Evolutionary conservation across 2,329 filamentous ascomycete species (phyloP).

Genomic region (Geosmithia putterillii): DNA sequence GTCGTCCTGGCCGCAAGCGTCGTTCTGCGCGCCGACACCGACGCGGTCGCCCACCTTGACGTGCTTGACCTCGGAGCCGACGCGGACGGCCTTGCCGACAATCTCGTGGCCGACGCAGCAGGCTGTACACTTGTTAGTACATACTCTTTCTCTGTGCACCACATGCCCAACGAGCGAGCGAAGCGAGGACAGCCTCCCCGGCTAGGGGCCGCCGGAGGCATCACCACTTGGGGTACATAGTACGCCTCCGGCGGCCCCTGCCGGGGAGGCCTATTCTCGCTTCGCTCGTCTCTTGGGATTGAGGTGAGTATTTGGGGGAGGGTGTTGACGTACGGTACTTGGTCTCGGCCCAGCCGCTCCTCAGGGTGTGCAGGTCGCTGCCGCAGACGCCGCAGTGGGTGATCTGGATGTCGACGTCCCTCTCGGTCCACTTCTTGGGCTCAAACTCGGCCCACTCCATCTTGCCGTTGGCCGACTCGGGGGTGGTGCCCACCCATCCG

Average conservation of each 20-base stretch:
- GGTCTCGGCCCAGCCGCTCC: slow-evolving; percentile 34
- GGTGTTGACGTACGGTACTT: slow-evolving; percentile 20
- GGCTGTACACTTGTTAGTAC: no score
- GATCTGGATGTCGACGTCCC: slow-evolving; percentile 51
- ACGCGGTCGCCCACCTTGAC: slow-evolving; percentile 52
- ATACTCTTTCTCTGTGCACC: no score
- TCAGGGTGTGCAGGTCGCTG: slow-evolving; percentile 43
- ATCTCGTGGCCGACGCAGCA: slow-evolving; percentile 52
- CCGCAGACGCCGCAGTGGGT: slow-evolving; percentile 55
- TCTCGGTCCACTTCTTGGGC: slow-evolving; percentile 51
- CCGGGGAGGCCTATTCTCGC: no score
- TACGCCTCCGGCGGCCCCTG: no score
- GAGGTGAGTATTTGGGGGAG: slow-evolving; percentile 4
- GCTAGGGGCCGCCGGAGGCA: no score
- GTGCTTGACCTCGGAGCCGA: slow-evolving; percentile 32
- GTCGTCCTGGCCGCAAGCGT: slow-evolving; percentile 32
- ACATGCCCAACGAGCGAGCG: no score
- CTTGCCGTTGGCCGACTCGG: slow-evolving; percentile 29
- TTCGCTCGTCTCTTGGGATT: no score
- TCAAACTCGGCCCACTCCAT: slow-evolving; percentile 41
- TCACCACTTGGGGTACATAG: no score
- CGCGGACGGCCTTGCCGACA: slow-evolving; percentile 41
- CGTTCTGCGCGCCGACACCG: slow-evolving; percentile 46
- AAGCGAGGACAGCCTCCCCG: no score
- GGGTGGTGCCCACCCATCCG: slow-evolving; percentile 32